Conservation (phyloP, 2,329 filamentous ascomycete genomes). For the Leptographium wingfieldii region DNA sequence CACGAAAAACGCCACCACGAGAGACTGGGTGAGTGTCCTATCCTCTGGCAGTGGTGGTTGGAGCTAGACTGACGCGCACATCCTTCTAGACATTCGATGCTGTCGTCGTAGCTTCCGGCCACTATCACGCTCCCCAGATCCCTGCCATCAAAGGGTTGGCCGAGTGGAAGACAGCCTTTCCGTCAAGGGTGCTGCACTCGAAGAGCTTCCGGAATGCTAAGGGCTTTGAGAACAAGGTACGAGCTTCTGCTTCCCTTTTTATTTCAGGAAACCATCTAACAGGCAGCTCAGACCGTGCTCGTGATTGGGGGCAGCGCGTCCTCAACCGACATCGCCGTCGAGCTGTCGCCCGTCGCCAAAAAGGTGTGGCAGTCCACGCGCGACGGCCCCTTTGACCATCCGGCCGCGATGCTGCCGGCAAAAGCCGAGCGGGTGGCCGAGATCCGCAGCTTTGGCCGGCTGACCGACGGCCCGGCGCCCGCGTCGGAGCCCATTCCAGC, state of each 20-base stretch:
- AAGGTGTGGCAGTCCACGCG: slow-evolving; percentile 40
- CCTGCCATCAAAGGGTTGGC: slow-evolving; percentile 47
- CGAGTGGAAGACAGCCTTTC: slow-evolving; percentile 41
- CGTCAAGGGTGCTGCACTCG: slow-evolving; percentile 47
- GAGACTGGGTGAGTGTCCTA: neutral
- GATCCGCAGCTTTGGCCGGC: slow-evolving; percentile 29
- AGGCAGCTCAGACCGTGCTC: slow-evolving; percentile 27
- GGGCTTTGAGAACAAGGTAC: slow-evolving; percentile 3
- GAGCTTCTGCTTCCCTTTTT: neutral
- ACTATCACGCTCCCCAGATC: slow-evolving; percentile 51
- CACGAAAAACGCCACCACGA: neutral
- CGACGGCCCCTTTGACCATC: slow-evolving; percentile 47
- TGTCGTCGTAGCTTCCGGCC: slow-evolving; percentile 52
- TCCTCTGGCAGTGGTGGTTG: neutral
- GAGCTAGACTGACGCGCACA: neutral
- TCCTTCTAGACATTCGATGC: slow-evolving; percentile 40
- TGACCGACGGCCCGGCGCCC: slow-evolving; percentile 6
- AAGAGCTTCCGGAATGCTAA: slow-evolving; percentile 57
- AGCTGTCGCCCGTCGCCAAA: slow-evolving; percentile 23
- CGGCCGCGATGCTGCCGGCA: slow-evolving; percentile 37
- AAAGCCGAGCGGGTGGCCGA: slow-evolving; percentile 39
- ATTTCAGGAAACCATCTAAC: neutral
- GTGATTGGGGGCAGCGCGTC: slow-evolving; percentile 40
- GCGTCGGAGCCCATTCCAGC: slow-evolving; percentile 30
- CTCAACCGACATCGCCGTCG: slow-evolving; percentile 28